phyloP scores from a whole-genome alignment of 2,329 filamentous ascomycete species.

The Thelonectria olida region DNA sequence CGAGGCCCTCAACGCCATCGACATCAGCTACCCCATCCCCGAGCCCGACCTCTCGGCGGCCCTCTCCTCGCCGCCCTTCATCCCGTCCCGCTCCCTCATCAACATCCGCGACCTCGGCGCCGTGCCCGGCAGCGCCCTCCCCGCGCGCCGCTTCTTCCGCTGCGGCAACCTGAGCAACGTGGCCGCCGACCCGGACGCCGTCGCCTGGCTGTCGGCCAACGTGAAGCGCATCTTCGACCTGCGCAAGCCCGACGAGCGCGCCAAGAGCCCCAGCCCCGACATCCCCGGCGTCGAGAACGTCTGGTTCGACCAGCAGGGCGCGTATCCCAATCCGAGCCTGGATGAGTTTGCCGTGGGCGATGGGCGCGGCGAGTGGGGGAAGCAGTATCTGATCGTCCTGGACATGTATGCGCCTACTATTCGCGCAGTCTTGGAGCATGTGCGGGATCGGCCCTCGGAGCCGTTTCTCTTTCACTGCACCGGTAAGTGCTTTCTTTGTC shows the following conservation, averaged over 20 bases:
- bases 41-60: slow-evolving; percentile 46
- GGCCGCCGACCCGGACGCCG: slow-evolving; percentile 39
- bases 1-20: slow-evolving; percentile 52
- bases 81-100: slow-evolving; percentile 57
- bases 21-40: slow-evolving; percentile 51
- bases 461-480: slow-evolving; percentile 64
- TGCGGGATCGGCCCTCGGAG: slow-evolving; percentile 56
- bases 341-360: slow-evolving; percentile 54
- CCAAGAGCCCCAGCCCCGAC: slow-evolving; percentile 52
- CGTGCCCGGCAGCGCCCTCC: slow-evolving; percentile 52
- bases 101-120: slow-evolving; percentile 62
- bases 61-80: slow-evolving; percentile 56
- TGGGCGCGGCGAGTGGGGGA: slow-evolving; percentile 55
- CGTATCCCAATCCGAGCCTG: slow-evolving; percentile 49
- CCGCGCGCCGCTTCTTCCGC: slow-evolving; percentile 55
- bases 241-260: slow-evolving; percentile 56
- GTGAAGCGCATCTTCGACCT: slow-evolving; percentile 62
- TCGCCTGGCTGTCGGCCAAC: slow-evolving; percentile 47
- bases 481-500: slow-evolving; percentile 47
- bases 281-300: slow-evolving; percentile 56
- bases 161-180: slow-evolving; percentile 54
- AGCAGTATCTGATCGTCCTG: slow-evolving; percentile 59
- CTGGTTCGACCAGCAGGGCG: slow-evolving; percentile 50
- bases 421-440: slow-evolving; percentile 56
- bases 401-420: slow-evolving; percentile 53